These are phyloP conservation scores for Mycena chlorophos DNA, from an alignment of 768 basidiomycete genomes.

Conservation along the genomic window DNA sequence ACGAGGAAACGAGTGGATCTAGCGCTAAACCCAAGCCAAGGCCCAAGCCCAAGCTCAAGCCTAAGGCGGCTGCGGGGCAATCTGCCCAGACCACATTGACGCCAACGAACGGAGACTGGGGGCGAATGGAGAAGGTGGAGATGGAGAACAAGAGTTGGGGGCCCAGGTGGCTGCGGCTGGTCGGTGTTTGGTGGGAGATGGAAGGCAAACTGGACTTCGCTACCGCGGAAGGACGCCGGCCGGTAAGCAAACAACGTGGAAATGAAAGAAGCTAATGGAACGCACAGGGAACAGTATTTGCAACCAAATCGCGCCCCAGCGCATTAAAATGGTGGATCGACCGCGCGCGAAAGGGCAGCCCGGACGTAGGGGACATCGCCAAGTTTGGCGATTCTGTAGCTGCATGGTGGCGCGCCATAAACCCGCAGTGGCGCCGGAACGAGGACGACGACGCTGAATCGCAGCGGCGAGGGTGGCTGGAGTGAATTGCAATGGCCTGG, in stretches of 20 bases:
- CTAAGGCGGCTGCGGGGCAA: neutral
- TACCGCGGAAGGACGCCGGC: too few relatives aligned
- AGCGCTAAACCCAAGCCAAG: neutral
- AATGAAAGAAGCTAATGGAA: neutral
- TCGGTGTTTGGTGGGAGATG: neutral
- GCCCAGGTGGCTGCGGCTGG: neutral
- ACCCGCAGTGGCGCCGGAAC: neutral
- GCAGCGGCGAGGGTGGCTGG: neutral
- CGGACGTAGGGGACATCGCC: neutral
- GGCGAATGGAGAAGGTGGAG: neutral
- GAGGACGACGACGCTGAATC: neutral
- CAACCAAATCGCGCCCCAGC: neutral
- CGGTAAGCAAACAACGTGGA: neutral
- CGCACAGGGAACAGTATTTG: neutral
- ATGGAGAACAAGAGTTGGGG: neutral
- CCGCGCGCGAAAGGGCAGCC: too few relatives aligned
- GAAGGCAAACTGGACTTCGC: neutral
- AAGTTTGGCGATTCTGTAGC: neutral
- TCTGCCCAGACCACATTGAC: neutral
- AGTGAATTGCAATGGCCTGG: too few relatives aligned
- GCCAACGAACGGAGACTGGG: neutral
- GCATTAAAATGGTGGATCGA: neutral
- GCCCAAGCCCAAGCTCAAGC: neutral
- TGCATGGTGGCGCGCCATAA: neutral
- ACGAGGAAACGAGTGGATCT: neutral